Evolutionary conservation across 2,329 filamentous ascomycete species (phyloP), one percentile per base, ranked within the genome.

Genomic region (Trichoderma brevicompactum): DNA sequence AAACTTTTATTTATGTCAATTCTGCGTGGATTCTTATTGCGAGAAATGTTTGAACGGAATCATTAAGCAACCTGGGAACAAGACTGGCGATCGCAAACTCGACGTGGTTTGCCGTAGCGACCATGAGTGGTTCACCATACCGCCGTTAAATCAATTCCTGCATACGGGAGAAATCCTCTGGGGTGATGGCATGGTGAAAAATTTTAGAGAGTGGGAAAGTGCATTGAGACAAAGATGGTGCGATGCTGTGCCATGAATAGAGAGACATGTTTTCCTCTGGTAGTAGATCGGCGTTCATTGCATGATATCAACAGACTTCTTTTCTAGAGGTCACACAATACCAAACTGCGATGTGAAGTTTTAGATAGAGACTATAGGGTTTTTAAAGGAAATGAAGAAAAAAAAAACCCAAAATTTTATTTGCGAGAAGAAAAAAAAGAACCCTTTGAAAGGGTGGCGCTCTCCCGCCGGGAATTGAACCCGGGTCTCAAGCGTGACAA

Each of bases 21-120:
- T 73, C 58, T 80, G 79, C 65, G 73, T 80, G 68, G 78, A 80
- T 66, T 73, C 72, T 49, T 79, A 76, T 62, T 80, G 79, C 61
- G 55, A 70, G n/a, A 65, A 68, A 12, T 80, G 79, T 40, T 64
- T 79, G 28, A 66, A 73, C 8, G 68, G 50, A 7, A 55, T 74
- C 4, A 76, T 78, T 50, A 72, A 72, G 66, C 67, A 68, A 2
- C 70, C 71, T 2, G 72, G 71, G 0, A 77, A 77, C 61, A 72
- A 72, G 56, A 75, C 73, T 8, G 67, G 66, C 5, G 74, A 77
- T 28, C 69, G 72, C 4, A 71, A 68, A 7, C 59, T 67, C 8
- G 74, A 75, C 10, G 60, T 77, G 19, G 70, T 77, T 32, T 79
- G 78, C 48, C 70, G 74, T n/a, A 72, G 71, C 15, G 74, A 78